Base-by-base conservation (phyloP, 2,329 filamentous ascomycete genomes). In the Trichoderma oligosporum region DNA sequence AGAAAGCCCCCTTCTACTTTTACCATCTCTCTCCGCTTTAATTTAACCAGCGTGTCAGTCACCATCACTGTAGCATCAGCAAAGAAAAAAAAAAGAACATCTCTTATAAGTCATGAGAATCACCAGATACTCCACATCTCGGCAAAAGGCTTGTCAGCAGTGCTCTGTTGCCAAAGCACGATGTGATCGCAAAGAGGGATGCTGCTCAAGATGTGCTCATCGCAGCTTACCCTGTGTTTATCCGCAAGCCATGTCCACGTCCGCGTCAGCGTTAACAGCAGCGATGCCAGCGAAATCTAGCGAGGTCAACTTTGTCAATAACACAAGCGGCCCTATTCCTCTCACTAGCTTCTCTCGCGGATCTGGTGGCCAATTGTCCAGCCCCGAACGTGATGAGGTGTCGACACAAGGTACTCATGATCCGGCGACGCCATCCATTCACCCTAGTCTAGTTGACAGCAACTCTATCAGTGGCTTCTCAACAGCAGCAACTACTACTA, bases 91-190 rank as follows among this genome's bases (percentile, higher is more conserved):
- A n/a, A n/a, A n/a, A n/a, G n/a, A n/a, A 11, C 27, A 11, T 31
- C 27, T 31, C 11, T 6, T 6, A 31, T 6, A 11, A 11, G 27
- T 11, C 36, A 55, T 55, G 52, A 55, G 25, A 24, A 38, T 41
- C 3, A 16, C 52, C 12, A 44, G 52, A 14, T 55, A 55, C 41
- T 29, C 52, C 31, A 55, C 41, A 11, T 55, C 52, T 29, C 52
- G 52, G 25, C 52, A 55, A 12, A 55, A 55, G 24, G 52, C 41
- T 8, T 55, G 52, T n/a, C 52, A 55, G 8, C 41, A 55, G 9
- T 55, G 52, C 14, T 46, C 52, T 20, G 33, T 22, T 8, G 52
- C 52, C 41, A 55, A 55, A n/a, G 52, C 52, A 36, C 22, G 24
- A 29, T 55, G 52, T 20, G 52, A 55, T 16, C 52, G 52, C 24